Conservation (phyloP, 176 grass and related monocot genomes). For the Carex myosuroides region DNA sequence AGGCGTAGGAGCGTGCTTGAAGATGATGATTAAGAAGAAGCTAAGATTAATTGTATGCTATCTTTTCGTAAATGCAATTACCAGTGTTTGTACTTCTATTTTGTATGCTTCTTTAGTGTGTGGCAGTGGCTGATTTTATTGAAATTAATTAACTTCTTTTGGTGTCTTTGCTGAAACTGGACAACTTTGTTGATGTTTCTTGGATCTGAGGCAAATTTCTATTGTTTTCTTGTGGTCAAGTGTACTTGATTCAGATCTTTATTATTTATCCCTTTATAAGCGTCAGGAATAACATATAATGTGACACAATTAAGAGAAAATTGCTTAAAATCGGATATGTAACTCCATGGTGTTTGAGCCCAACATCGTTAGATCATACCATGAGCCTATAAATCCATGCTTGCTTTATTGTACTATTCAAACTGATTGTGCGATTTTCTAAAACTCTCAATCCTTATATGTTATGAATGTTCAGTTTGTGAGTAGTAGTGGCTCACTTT, state of each 20-base stretch:
- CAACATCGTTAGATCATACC: not conserved
- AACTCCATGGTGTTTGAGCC: not conserved
- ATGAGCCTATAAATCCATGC: not conserved
- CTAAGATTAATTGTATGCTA: not conserved
- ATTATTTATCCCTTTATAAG: not conserved
- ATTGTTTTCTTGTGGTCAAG: not conserved
- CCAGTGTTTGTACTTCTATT: not conserved
- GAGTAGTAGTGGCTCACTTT: no score
- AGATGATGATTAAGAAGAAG: slow-evolving; percentile 49
- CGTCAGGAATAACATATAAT: no score
- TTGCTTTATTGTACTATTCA: not conserved
- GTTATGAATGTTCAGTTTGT: no score
- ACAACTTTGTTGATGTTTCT: not conserved
- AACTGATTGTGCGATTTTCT: no score
- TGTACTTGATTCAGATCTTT: not conserved
- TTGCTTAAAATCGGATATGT: no score
- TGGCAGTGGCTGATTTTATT: not conserved
- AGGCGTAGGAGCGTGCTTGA: slow-evolving; percentile 68
- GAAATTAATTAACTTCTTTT: not conserved
- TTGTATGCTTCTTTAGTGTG: not conserved
- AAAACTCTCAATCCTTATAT: not conserved
- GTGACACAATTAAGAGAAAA: no score
- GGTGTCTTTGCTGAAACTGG: not conserved
- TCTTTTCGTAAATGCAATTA: not conserved
- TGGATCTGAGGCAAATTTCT: not conserved